Evolutionary conservation across 1,139 yeast species (phyloP), one percentile per base, ranked within the genome.

Genomic region (Candida sp.): DNA sequence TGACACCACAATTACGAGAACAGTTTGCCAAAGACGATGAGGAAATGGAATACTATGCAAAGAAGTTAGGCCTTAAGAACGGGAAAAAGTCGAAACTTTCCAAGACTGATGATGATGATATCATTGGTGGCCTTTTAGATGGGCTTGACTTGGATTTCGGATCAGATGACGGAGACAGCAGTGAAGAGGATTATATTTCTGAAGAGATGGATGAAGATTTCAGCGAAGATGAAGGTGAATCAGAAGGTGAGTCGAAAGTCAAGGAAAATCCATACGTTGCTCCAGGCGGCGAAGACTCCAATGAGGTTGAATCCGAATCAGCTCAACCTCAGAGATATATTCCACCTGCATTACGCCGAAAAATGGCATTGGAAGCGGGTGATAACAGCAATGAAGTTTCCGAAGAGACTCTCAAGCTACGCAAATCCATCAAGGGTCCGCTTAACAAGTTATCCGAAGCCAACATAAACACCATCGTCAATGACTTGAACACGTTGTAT

Each of bases 201-300:
- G 62, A 52, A 7, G 65, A 58, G 5, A 55, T 51, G 60, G 91
- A 91, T 60, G 97, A 98, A 5, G 90, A 87, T 61, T 84, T 39
- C 6, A 61, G 53, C 8, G 65, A 58, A 17, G 63, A 62, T 34
- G 67, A 67, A 60, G 7, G 77, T 61, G n/a, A 41, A 54, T 47
- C 64, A 73, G 63, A 57, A 47, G 41, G 12, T 37, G 27, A 23
- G 11, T 70, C 74, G 31, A 70, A 62, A 28, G 72, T 66, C 27
- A 82, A 77, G 55, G 96, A 90, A 61, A 92, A 92, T 60, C 98
- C 98, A 3, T 92, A 88, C 62, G 84, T 89, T 40, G 97, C 98
- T 0, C 96, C 97, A 3, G 73, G 70, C 3, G 47, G 57, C 4
- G 58, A 51, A 4, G 51, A 47, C 7, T 52, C 48, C 5, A 49